A percentile compares a stretch with the other conserved stretches of the same genome.
Evolutionary conservation across 192 early-diverging fungal genomes (phyloP).

Genomic region (Coemansia sp.): DNA sequence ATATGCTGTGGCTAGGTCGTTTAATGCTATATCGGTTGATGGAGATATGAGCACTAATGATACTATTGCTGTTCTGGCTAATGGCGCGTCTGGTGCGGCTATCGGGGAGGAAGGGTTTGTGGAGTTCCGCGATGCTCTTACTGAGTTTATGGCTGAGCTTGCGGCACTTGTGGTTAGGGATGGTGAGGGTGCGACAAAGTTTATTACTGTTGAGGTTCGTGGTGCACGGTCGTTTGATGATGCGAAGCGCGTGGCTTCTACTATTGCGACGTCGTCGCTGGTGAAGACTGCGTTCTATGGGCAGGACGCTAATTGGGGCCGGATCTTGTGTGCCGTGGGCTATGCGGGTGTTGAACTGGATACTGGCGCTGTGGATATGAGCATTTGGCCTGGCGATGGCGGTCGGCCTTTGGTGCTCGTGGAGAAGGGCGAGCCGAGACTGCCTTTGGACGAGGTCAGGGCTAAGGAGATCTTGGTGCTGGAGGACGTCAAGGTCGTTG

Average conservation of each 20-base stretch:
- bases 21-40: conserved; percentile 95
- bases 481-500: conserved; percentile 82
- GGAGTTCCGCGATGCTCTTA: conserved; percentile 73
- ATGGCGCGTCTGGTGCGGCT: conserved; percentile 60
- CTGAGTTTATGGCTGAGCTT: conserved; percentile 83
- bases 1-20: conserved; percentile 86
- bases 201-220: conserved; percentile 86
- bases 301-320: conserved; percentile 98
- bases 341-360: conserved; percentile 76
- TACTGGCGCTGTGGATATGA: conserved; percentile 74
- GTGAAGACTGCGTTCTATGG: conserved; percentile 98
- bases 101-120: conserved; percentile 58
- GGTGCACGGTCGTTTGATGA: conserved; percentile 73
- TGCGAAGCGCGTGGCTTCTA: conserved; percentile 80
- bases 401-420: conserved; percentile 70
- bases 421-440: conserved; percentile 76
- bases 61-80: conserved; percentile 87
- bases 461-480: conserved; percentile 82
- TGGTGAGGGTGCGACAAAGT: conserved; percentile 98
- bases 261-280: conserved; percentile 89
- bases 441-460: conserved; percentile 76
- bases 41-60: conserved; percentile 98
- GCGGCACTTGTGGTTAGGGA: conserved; percentile 91
- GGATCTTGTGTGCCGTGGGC: conserved; percentile 90
- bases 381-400: conserved; percentile 71